Percentiles rank a stretch among this genome's conserved stretches.
These are phyloP conservation scores for Magnusiomyces magnusii DNA, from an alignment of 1,139 yeast genomes.

Conservation along the genomic window DNA sequence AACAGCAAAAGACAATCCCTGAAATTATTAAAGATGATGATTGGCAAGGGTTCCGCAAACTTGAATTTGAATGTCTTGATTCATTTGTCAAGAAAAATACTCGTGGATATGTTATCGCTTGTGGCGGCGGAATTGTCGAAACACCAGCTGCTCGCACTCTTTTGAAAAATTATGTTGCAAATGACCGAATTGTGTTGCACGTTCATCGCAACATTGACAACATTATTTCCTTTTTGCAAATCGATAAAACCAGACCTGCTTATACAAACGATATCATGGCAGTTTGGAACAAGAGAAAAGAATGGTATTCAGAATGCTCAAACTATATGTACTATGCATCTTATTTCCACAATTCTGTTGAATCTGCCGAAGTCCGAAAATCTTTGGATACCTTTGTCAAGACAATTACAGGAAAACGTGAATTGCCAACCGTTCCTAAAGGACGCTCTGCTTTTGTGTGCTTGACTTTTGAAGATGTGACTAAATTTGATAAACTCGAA, in stretches of 20 bases:
- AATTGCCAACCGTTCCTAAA: constrained; percentile 38
- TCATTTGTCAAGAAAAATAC: constrained; percentile 44
- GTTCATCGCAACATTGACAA: constrained; percentile 82
- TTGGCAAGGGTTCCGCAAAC: constrained; percentile 77
- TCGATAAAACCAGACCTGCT: constrained; percentile 85
- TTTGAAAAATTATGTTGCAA: constrained; percentile 46
- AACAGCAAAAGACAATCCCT: constrained; percentile 50
- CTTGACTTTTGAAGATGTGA: constrained; percentile 48
- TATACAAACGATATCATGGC: constrained; percentile 63
- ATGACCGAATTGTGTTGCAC: constrained; percentile 76
- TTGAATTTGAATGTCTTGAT: constrained; percentile 55
- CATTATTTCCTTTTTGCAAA: constrained; percentile 62
- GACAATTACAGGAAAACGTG: constrained; percentile 55
- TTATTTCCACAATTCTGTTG: constrained; percentile 43
- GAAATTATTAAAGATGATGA: constrained; percentile 61
- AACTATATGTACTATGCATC: constrained; percentile 72
- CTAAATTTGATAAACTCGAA: constrained; percentile 45
- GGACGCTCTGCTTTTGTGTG: constrained; percentile 65
- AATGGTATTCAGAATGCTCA: constrained; percentile 74
- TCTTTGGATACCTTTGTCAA: constrained; percentile 54
- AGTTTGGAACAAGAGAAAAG: constrained; percentile 79
- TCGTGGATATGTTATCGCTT: constrained; percentile 65
- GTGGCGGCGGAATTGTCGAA: constrained; percentile 98
- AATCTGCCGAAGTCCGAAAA: constrained; percentile 50
- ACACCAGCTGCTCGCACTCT: constrained; percentile 55